Base-by-base conservation (phyloP, 495 filamentous ascomycete genomes). In the Chaetomidium leptoderma region DNA sequence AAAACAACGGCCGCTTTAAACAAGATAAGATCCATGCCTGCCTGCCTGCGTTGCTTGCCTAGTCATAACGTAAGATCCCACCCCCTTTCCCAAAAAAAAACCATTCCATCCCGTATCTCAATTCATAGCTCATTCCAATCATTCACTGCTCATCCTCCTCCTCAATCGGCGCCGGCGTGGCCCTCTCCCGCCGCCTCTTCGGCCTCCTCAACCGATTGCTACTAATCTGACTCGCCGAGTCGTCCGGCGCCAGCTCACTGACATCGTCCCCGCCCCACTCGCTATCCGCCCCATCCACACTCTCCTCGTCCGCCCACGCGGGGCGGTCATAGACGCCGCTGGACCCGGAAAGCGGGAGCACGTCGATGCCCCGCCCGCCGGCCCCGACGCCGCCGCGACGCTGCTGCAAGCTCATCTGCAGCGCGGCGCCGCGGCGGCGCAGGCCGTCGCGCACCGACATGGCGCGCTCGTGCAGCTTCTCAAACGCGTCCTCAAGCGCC, bases 401-500 rank as follows among this genome's bases (percentile, higher is more conserved):
- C 49, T 82, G 80, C 70, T 93, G 91, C 60, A 85, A 81, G 36
- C 85, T 87, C 72, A 92, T 83, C 5, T 86, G 81, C 6, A 97
- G 75, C 1, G 89, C 91, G 13, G 89, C 88, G 23, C 84, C 82
- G 19, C 92, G 86, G 63, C 91, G 85, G 6, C 91, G 85, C 2
- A 97, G 80, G 3, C 86, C 81, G 14, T 81, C 83, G 0, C 95
- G 87, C 17, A 98, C 89, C 0, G 76, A 68, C 64, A 97, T 90
- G 16, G 95, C 91, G 64, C 85, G 87, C 63, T 79, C 78, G 65
- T 98, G 95, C 30, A 98, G 82, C 43, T 84, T 87, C 74, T 97
- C 95, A 61, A 98, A 96, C 4, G 93, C 91, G 68, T 96, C 89
- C 72, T 97, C 95, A 32, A 98, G 82, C 14, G 86, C 84, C 71